Evolutionary conservation across 495 filamentous ascomycete genomes (phyloP).

Genomic region (Parmelia sp.): DNA sequence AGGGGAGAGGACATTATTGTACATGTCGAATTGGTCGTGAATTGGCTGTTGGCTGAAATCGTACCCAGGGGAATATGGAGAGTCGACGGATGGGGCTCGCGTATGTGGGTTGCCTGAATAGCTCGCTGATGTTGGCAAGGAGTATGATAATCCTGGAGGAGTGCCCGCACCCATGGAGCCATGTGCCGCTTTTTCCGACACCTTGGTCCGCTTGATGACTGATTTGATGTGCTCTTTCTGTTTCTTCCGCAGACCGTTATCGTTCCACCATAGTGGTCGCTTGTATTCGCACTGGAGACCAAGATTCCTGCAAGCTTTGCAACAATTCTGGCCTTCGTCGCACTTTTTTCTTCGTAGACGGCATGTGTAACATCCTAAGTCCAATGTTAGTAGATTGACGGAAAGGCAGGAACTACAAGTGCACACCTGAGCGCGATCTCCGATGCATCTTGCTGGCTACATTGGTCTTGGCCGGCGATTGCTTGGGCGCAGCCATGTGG

Average conservation of each 20-base stretch:
- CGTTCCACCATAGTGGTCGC: slow-evolving; percentile 94
- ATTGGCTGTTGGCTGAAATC: slow-evolving; percentile 63
- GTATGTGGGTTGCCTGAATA: slow-evolving; percentile 65
- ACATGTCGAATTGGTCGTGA: slow-evolving; percentile 52
- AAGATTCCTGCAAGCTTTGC: slow-evolving; percentile 84
- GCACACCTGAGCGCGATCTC: slow-evolving; percentile 85
- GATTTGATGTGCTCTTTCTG: slow-evolving; percentile 96
- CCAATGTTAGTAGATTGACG: slow-evolving; percentile 12
- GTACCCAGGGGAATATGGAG: slow-evolving; percentile 64
- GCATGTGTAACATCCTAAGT: slow-evolving; percentile 90
- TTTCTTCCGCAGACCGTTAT: slow-evolving; percentile 69
- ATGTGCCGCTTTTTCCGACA: slow-evolving; percentile 67
- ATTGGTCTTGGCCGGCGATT: slow-evolving; percentile 45
- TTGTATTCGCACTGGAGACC: slow-evolving; percentile 89
- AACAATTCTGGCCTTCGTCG: slow-evolving; percentile 82
- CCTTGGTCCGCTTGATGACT: slow-evolving; percentile 94
- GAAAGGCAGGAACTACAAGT: background rate
- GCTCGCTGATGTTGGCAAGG: slow-evolving; percentile 70
- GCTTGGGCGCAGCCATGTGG: slow-evolving; percentile 41
- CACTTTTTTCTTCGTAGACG: slow-evolving; percentile 95
- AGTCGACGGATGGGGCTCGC: slow-evolving; percentile 69
- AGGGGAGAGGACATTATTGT: slow-evolving; percentile 42
- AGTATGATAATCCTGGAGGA: slow-evolving; percentile 75
- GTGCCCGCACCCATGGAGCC: slow-evolving; percentile 47
- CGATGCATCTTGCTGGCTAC: slow-evolving; percentile 77